Evolutionary conservation across 2,329 filamentous ascomycete species (phyloP).

Genomic region (Parastagonospora avenae): DNA sequence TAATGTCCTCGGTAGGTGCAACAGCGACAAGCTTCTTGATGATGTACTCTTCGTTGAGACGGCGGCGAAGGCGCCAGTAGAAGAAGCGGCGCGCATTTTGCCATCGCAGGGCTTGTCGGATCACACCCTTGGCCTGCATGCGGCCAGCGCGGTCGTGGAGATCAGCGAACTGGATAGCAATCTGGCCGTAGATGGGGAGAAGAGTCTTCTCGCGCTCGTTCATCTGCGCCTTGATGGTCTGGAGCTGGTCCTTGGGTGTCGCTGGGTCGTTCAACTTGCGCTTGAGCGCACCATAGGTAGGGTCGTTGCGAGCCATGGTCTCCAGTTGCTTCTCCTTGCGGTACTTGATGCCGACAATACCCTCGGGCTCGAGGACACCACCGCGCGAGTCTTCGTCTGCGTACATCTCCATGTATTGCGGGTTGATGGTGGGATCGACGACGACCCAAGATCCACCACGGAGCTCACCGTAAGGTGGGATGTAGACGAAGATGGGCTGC

Average conservation of each 20-base stretch:
- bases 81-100: constrained; percentile 92
- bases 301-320: constrained; percentile 93
- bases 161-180: constrained; percentile 96
- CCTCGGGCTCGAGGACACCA: constrained; percentile 96
- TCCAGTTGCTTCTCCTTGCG: constrained; percentile 95
- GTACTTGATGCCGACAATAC: constrained; percentile 99
- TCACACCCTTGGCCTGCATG: constrained; percentile 97
- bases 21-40: constrained; percentile 78
- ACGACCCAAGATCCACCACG: constrained; percentile 99
- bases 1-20: constrained; percentile 33
- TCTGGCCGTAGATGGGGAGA: constrained; percentile 90
- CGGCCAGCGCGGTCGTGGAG: constrained; percentile 95
- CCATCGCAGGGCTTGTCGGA: constrained; percentile 85
- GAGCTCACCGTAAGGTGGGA: constrained; percentile 93
- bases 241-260: constrained; percentile 74
- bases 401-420: constrained; percentile 98
- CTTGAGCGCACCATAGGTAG: constrained; percentile 81
- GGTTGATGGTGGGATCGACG: constrained; percentile 97
- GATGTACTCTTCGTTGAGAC: constrained; percentile 96
- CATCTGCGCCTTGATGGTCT: constrained; percentile 83
- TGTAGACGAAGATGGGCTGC: constrained; percentile 99
- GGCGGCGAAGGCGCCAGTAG: constrained; percentile 98
- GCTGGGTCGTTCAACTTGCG: constrained; percentile 72
- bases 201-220: constrained; percentile 83
- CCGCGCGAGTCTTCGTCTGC: constrained; percentile 92